phyloP scores from a whole-genome alignment of 2,329 filamentous ascomycete genomes.

The Lizonia empirigonia region DNA sequence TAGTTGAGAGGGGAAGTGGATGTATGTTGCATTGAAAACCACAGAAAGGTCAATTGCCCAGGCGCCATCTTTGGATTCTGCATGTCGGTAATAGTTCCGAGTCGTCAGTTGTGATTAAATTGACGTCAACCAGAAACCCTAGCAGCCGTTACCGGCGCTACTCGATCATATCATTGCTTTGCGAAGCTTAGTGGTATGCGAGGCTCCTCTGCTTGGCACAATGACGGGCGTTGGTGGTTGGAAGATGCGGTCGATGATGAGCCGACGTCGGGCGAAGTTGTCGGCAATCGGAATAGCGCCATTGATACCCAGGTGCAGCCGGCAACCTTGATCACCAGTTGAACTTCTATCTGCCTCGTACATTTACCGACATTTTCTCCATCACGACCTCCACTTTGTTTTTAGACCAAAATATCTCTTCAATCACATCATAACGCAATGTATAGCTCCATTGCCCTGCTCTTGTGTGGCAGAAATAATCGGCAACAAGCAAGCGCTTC shows the following conservation, averaged over 20 bases:
- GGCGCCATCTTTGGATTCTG: neutral
- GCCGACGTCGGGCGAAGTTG: conserved; percentile 3
- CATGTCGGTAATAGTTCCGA: conserved; percentile 8
- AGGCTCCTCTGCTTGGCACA: conserved; percentile 7
- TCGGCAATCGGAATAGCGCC: neutral
- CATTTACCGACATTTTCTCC: neutral
- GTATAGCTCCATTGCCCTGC: neutral
- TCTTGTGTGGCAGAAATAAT: neutral
- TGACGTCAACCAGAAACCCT: conserved; percentile 10
- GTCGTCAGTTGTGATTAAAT: neutral
- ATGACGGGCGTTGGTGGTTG: neutral
- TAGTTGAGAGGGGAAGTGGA: conserved; percentile 24
- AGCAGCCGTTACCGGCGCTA: neutral
- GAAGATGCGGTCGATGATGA: conserved; percentile 1
- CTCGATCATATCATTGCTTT: conserved; percentile 13
- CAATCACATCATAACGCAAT: too few species aligned
- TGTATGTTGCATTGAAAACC: conserved; percentile 10
- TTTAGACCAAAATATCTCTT: neutral
- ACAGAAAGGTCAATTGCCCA: conserved; percentile 3
- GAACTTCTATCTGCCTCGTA: neutral
- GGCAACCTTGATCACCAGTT: neutral
- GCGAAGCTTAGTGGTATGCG: conserved; percentile 7
- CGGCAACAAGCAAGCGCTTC: neutral
- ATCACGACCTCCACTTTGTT: neutral
- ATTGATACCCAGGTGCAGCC: neutral